Evolutionary conservation across 2,329 filamentous ascomycete genomes (phyloP).

Genomic region (Nigrograna mackinnonii): DNA sequence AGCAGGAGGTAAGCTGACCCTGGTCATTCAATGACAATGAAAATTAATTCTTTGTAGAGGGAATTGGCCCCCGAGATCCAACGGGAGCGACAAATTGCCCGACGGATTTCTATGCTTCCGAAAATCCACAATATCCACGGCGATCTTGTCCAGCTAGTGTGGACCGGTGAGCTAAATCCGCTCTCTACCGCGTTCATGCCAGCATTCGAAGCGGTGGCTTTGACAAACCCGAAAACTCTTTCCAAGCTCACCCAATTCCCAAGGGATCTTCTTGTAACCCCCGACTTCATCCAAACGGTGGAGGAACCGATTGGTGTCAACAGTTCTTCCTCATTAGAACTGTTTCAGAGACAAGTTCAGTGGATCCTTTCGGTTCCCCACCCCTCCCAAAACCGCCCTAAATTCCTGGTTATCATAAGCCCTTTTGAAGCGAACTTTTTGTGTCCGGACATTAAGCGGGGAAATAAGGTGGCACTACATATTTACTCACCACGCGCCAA

Average conservation of each 20-base stretch:
- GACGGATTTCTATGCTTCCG: slow-evolving; percentile 47
- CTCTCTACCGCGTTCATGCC: slow-evolving; percentile 13
- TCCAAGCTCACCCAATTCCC: neutral
- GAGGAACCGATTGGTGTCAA: neutral
- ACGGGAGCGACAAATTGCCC: slow-evolving; percentile 59
- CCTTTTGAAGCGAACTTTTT: neutral
- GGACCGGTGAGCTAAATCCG: slow-evolving; percentile 27
- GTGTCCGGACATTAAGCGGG: neutral
- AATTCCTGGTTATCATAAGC: neutral
- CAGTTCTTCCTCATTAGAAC: no score
- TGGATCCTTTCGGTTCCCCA: no score
- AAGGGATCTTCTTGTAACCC: neutral
- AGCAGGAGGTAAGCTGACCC: no score
- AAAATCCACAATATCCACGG: slow-evolving; percentile 47
- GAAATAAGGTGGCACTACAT: neutral
- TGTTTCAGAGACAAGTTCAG: neutral
- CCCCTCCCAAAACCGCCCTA: neutral
- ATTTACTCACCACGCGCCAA: neutral
- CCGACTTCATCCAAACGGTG: neutral
- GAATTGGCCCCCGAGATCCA: slow-evolving; percentile 69
- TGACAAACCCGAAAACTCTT: neutral
- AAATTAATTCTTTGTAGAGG: no score
- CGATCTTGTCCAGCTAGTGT: slow-evolving; percentile 47
- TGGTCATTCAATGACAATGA: no score
- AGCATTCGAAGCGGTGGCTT: neutral